Conservation (phyloP, 495 filamentous ascomycete genomes). For the Hypoxylon cercidicola region DNA sequence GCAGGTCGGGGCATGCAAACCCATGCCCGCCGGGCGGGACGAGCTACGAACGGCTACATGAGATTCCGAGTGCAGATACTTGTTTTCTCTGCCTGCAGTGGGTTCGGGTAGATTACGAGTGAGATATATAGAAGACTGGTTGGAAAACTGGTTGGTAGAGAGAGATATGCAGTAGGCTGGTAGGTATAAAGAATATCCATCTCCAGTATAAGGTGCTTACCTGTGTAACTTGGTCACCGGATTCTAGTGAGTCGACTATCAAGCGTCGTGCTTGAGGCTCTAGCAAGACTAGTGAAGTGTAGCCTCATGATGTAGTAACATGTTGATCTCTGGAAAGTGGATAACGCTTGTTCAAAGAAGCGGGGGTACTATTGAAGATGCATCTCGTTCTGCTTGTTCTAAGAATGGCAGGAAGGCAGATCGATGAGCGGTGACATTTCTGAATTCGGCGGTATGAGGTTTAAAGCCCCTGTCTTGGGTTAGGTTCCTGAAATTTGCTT, state of each 20-base stretch:
- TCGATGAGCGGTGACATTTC: slow-evolving; percentile 21
- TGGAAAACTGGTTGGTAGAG: neutral
- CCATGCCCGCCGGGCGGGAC: neutral
- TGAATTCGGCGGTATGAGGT: slow-evolving; percentile 19
- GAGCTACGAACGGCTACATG: slow-evolving; percentile 2
- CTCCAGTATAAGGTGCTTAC: no score
- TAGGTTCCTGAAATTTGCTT: slow-evolving; percentile 16
- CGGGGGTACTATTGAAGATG: slow-evolving; percentile 4
- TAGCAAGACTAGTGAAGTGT: slow-evolving; percentile 1
- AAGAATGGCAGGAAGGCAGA: slow-evolving; percentile 6
- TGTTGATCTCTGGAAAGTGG: neutral
- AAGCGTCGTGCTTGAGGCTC: slow-evolving; percentile 1
- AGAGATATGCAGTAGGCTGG: neutral
- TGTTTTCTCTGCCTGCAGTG: slow-evolving; percentile 1
- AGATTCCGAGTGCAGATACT: slow-evolving; percentile 6
- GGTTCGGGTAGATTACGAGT: neutral
- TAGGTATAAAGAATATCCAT: neutral
- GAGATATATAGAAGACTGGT: neutral
- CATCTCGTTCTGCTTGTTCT: slow-evolving; percentile 5
- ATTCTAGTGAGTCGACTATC: neutral
- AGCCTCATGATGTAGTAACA: neutral
- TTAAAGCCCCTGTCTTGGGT: slow-evolving; percentile 11
- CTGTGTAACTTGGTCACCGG: no score
- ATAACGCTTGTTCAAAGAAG: neutral
- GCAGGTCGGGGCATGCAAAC: neutral